These are phyloP conservation scores for Peltaster fructicola DNA, from an alignment of 2,329 filamentous ascomycete genomes.

Conservation along the genomic window DNA sequence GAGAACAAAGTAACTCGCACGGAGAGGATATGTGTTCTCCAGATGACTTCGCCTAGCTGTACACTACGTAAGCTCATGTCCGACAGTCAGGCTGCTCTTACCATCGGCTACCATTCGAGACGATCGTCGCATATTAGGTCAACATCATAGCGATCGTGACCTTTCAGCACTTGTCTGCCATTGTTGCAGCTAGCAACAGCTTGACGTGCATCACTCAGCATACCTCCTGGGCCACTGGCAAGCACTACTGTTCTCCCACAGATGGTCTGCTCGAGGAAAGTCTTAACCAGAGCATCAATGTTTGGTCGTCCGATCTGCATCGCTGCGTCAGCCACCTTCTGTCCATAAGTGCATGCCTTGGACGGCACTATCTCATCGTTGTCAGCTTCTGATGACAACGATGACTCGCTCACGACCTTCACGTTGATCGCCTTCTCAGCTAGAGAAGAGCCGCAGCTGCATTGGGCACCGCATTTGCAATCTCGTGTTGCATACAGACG, in stretches of 20 bases:
- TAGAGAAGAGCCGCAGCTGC: background rate
- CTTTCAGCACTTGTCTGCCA: too few species aligned
- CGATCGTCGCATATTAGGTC: too few species aligned
- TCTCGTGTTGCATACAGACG: conserved; percentile 44
- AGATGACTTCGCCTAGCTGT: too few species aligned
- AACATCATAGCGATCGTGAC: too few species aligned
- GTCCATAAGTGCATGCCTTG: background rate
- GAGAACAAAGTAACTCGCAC: too few species aligned
- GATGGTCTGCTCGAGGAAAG: conserved; percentile 8
- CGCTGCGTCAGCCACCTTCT: conserved; percentile 4
- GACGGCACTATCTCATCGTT: background rate
- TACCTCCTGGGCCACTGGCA: conserved; percentile 12
- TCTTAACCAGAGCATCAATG: conserved; percentile 7
- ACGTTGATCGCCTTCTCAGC: background rate
- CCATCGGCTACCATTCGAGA: too few species aligned
- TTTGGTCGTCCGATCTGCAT: conserved; percentile 9
- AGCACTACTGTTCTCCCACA: conserved; percentile 6
- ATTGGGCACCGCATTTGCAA: conserved; percentile 1
- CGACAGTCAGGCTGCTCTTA: too few species aligned
- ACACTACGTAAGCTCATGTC: too few species aligned
- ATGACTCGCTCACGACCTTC: conserved; percentile 1
- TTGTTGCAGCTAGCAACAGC: too few species aligned
- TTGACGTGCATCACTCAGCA: conserved; percentile 11
- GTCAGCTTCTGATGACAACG: background rate
- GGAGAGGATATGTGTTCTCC: too few species aligned